Evolutionary conservation across 139 green algal genomes (phyloP).

Genomic region (Astrephomene gubernaculifera): DNA sequence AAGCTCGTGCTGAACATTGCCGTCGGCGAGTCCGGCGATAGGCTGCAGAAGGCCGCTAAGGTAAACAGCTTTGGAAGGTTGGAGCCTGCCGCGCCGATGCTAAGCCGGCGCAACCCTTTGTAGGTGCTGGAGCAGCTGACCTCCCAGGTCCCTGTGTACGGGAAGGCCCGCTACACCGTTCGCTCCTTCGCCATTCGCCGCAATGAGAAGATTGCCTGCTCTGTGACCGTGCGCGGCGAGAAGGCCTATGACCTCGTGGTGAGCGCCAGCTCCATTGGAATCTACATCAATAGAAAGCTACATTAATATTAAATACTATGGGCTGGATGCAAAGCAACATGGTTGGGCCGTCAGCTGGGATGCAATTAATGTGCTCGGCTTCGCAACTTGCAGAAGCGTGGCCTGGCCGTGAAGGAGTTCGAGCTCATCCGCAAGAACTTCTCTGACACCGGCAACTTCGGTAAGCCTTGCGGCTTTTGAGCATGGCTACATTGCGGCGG

Average conservation of each 20-base stretch:
- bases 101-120: not conserved
- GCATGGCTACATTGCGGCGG: not conserved
- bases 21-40: slow-evolving; percentile 97
- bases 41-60: slow-evolving; percentile 99
- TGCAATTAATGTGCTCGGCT: not conserved
- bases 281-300: not conserved
- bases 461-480: slow-evolving; percentile 45
- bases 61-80: slow-evolving; percentile 47
- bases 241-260: slow-evolving; percentile 99
- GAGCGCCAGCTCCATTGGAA: no score
- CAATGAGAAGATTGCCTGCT: slow-evolving; percentile 99
- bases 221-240: slow-evolving; percentile 96
- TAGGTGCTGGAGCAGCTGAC: slow-evolving; percentile 99
- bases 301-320: not conserved
- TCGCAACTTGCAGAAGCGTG: slow-evolving; percentile 86
- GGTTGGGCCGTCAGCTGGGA: not conserved
- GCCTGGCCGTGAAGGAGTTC: slow-evolving; percentile 99
- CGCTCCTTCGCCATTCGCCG: slow-evolving; percentile 97
- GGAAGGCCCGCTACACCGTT: slow-evolving; percentile 99
- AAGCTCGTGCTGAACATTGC: slow-evolving; percentile 99
- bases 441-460: slow-evolving; percentile 96
- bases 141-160: slow-evolving; percentile 97
- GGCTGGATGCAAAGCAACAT: no score
- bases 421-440: slow-evolving; percentile 99
- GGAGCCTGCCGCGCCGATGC: not conserved